Base-by-base conservation (phyloP, 2,329 filamentous ascomycete genomes). In the Neonectria punicea region DNA sequence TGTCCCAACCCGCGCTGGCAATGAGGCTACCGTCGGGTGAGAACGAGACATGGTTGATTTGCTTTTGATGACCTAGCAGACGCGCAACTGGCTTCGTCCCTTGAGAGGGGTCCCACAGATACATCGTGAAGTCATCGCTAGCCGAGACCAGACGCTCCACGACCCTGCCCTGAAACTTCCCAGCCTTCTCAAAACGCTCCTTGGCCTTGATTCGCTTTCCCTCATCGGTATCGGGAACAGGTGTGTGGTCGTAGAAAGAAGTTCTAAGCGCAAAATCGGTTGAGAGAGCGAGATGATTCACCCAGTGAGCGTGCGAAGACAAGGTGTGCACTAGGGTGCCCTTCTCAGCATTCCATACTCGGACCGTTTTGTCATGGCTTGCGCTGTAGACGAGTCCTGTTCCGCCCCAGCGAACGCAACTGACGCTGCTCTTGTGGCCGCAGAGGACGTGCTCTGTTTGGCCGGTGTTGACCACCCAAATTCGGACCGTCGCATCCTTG, bases 61-160 rank as follows among this genome's bases (percentile, higher is more conserved):
- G 93, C 81, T 98, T 98, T 78, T 98, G 93, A 75, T 99, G 96
- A 2, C 96, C 96, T n/a, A 93, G 81, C 81, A 98, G 87, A 36
- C 94, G 86, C n/a, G 93, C 92, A 4, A 98, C 84, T 1, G 95
- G 94, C 78, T 98, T 98, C 8, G 85, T 92, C 4, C 91, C 90
- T 65, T 86, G 80, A 10, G 90, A 85, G 0, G 94, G 94, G 65
- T 97, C 93, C 95, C 95, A 99, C 8, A 99, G 86, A 77, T 94
- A 97, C 87, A 99, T 95, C 6, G 94, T 97, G 78, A 94, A 97
- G 79, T 99, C 96, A 76, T 98, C 96, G 70, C 92, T 95, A 2
- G 95, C 96, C 9, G 94, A 97, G 3, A 97, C 92, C 4, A 98
- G 82, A 30, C 93, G 88, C 82, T 99, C 96, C 1, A 92, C 89